phyloP scores from a whole-genome alignment of 1,284 basidiomycete genomes.

The Heterobasidion parviporum region DNA sequence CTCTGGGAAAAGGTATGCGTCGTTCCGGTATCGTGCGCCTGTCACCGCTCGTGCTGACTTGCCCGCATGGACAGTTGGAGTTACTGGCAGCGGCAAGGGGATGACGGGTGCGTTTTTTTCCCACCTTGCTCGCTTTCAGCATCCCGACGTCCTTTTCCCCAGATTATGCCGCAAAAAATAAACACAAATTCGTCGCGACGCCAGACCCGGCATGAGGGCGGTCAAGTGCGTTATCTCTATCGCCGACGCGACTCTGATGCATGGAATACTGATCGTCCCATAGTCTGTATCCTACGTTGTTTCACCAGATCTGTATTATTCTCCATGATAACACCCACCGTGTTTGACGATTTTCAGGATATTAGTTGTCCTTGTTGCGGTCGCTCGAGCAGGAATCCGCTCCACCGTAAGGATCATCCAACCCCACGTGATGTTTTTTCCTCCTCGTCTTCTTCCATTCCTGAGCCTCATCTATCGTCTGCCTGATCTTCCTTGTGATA shows the following conservation, averaged over 20 bases:
- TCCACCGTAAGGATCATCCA: neutral
- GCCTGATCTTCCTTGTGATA: neutral
- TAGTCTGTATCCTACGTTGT: neutral
- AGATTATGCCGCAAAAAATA: slow-evolving; percentile 60
- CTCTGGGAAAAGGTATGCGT: slow-evolving; percentile 69
- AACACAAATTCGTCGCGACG: slow-evolving; percentile 70
- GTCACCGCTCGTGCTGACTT: slow-evolving; percentile 11
- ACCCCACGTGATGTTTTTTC: slow-evolving; percentile 13
- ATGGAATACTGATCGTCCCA: neutral
- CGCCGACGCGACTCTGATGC: neutral
- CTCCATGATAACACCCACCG: neutral
- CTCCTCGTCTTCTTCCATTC: slow-evolving; percentile 2
- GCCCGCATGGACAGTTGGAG: slow-evolving; percentile 61
- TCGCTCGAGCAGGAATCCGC: too few species aligned
- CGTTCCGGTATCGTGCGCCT: slow-evolving; percentile 13
- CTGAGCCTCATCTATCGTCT: slow-evolving; percentile 9
- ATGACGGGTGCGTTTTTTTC: slow-evolving; percentile 57
- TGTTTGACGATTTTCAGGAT: neutral
- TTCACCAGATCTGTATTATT: neutral
- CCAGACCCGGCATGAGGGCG: slow-evolving; percentile 5
- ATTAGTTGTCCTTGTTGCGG: too few species aligned
- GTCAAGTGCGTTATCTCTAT: neutral
- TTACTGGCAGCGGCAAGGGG: slow-evolving; percentile 89
- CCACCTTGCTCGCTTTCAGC: neutral
- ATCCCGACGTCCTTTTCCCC: neutral